A percentile compares a stretch with the other conserved stretches of the same genome.
These are phyloP conservation scores for Helianthus tuberosus DNA, from an alignment of 129 eudicot species.

Conservation along the genomic window DNA sequence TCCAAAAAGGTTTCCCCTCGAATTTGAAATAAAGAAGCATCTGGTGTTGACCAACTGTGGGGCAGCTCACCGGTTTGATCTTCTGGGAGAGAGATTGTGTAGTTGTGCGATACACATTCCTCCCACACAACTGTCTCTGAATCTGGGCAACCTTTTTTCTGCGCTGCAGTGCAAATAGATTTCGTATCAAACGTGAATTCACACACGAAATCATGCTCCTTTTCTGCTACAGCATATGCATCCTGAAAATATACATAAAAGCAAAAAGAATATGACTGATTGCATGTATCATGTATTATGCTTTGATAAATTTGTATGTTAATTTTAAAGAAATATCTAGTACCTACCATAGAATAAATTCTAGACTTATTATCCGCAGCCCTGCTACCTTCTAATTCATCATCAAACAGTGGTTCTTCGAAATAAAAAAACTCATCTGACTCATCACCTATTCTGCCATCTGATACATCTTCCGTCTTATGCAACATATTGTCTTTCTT, in stretches of 20 bases:
- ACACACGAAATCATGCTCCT: slow-evolving; percentile 50
- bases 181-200: slow-evolving; percentile 19
- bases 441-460: slow-evolving; percentile 37
- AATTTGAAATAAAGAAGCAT: slow-evolving; percentile 59
- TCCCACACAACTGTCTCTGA: slow-evolving; percentile 46
- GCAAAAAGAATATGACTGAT: background rate
- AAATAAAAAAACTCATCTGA: slow-evolving; percentile 72
- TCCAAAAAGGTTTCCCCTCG: slow-evolving; percentile 67
- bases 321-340: background rate
- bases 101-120: slow-evolving; percentile 36
- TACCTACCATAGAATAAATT: slow-evolving; percentile 38
- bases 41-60: slow-evolving; percentile 65
- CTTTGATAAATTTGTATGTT: background rate
- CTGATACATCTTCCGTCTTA: slow-evolving; percentile 23
- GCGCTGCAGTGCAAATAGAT: slow-evolving; percentile 46
- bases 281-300: background rate
- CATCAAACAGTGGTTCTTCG: slow-evolving; percentile 55
- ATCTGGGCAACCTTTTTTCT: slow-evolving; percentile 50
- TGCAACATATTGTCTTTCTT: slow-evolving; percentile 24
- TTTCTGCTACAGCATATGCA: slow-evolving; percentile 38
- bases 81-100: slow-evolving; percentile 58
- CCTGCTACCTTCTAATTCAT: slow-evolving; percentile 45
- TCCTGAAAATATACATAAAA: slow-evolving; percentile 28
- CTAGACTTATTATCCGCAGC: slow-evolving; percentile 27
- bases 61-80: slow-evolving; percentile 59